These are phyloP conservation scores for Symbiotaphrina buchneri DNA, from an alignment of 495 filamentous ascomycete genomes.

Conservation along the genomic window DNA sequence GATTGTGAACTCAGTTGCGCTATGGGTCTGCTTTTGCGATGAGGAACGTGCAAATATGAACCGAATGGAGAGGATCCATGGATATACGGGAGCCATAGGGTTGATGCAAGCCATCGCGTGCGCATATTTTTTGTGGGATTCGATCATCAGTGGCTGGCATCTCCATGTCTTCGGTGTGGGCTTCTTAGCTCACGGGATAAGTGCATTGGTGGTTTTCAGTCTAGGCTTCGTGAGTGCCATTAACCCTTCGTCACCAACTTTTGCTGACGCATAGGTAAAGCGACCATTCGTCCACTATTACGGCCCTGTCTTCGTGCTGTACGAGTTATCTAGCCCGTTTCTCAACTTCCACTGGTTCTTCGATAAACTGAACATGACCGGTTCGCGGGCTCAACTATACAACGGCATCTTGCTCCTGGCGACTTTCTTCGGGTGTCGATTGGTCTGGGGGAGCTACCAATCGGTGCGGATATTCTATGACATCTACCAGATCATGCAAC, in stretches of 20 bases:
- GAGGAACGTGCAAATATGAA: slow-evolving; percentile 52
- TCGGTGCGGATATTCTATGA: slow-evolving; percentile 56
- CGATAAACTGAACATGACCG: slow-evolving; percentile 91
- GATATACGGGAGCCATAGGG: slow-evolving; percentile 64
- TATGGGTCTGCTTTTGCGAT: slow-evolving; percentile 71
- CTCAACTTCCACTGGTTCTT: slow-evolving; percentile 99
- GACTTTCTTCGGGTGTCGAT: slow-evolving; percentile 72
- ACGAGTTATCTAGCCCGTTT: slow-evolving; percentile 87
- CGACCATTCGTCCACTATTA: slow-evolving; percentile 90
- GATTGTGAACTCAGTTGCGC: slow-evolving; percentile 50
- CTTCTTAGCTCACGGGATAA: slow-evolving; percentile 72
- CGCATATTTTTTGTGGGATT: slow-evolving; percentile 94
- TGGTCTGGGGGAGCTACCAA: slow-evolving; percentile 82
- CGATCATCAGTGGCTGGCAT: slow-evolving; percentile 48
- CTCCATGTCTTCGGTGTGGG: slow-evolving; percentile 69
- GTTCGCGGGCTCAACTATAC: slow-evolving; percentile 57
- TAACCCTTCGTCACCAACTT: background rate
- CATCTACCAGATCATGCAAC: slow-evolving; percentile 40
- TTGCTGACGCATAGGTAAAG: slow-evolving; percentile 18
- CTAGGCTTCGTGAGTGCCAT: slow-evolving; percentile 68
- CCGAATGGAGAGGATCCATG: slow-evolving; percentile 61
- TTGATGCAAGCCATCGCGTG: slow-evolving; percentile 66
- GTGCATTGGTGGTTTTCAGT: slow-evolving; percentile 65
- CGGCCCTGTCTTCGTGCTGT: slow-evolving; percentile 78
- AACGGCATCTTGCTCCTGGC: slow-evolving; percentile 55